Conservation (phyloP, 2,329 filamentous ascomycete genomes). For the Alternaria infectoria region DNA sequence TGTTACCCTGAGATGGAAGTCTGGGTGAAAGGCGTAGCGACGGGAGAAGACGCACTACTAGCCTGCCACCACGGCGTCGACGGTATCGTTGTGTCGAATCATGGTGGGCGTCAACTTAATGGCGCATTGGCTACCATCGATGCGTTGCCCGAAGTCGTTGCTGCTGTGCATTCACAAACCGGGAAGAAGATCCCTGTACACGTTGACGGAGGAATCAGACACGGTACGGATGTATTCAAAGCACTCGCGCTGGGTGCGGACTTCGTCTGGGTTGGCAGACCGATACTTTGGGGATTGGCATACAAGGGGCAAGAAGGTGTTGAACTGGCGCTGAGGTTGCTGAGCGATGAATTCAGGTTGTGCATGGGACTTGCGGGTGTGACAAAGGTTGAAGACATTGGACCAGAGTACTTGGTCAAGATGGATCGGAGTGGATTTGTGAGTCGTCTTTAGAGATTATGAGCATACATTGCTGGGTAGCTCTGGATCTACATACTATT, state of each 20-base stretch:
- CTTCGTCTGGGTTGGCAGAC: slow-evolving; percentile 70
- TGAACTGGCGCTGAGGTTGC: slow-evolving; percentile 24
- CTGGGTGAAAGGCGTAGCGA: slow-evolving; percentile 55
- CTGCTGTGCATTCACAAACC: slow-evolving; percentile 52
- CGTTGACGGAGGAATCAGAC: slow-evolving; percentile 85
- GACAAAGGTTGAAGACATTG: slow-evolving; percentile 28
- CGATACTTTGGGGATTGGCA: slow-evolving; percentile 72
- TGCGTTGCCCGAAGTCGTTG: slow-evolving; percentile 61
- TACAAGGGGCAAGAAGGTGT: slow-evolving; percentile 33
- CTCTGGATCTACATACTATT: background rate
- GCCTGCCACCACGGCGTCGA: slow-evolving; percentile 52
- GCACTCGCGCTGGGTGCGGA: slow-evolving; percentile 88
- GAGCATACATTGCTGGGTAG: background rate
- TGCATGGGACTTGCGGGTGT: slow-evolving; percentile 35
- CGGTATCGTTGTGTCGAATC: slow-evolving; percentile 59
- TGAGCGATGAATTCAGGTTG: slow-evolving; percentile 26
- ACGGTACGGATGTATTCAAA: slow-evolving; percentile 93
- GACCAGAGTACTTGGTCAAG: slow-evolving; percentile 31
- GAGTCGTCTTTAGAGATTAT: slow-evolving; percentile 46
- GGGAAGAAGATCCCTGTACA: slow-evolving; percentile 67
- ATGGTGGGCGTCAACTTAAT: slow-evolving; percentile 60
- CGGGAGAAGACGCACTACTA: slow-evolving; percentile 50
- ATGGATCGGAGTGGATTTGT: slow-evolving; percentile 30
- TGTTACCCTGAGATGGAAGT: slow-evolving; percentile 33
- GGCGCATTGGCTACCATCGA: slow-evolving; percentile 49